Percentiles rank a stretch among this genome's conserved stretches.
Conservation (phyloP, 306 rosid genomes). For the Morella rubra region DNA sequence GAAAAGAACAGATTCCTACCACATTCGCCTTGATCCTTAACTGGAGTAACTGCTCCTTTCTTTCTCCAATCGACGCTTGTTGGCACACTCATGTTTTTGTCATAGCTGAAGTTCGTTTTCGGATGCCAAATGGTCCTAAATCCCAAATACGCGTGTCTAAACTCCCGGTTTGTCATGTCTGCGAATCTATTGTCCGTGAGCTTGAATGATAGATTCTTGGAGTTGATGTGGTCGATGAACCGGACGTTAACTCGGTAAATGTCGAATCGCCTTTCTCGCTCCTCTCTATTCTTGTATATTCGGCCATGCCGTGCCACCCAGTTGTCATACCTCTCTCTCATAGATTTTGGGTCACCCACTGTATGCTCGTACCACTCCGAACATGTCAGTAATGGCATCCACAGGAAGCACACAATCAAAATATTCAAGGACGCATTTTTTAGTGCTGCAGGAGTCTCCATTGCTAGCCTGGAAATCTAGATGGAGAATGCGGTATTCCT, state of each 20-base stretch:
- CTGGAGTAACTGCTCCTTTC: slow-evolving; percentile 52
- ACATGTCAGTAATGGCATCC: slow-evolving; percentile 34
- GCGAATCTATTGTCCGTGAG: slow-evolving; percentile 64
- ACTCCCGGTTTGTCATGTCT: slow-evolving; percentile 65
- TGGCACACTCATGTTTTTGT: slow-evolving; percentile 29
- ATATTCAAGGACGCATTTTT: slow-evolving; percentile 30
- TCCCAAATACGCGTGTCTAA: slow-evolving; percentile 42
- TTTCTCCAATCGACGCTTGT: slow-evolving; percentile 65
- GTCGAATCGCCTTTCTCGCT: slow-evolving; percentile 49
- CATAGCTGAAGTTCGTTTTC: slow-evolving; percentile 34
- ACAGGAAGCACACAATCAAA: slow-evolving; percentile 36
- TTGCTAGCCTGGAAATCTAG: slow-evolving; percentile 27
- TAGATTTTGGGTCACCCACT: slow-evolving; percentile 17
- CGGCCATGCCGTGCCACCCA: slow-evolving; percentile 45
- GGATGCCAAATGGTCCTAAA: background rate
- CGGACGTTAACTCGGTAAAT: slow-evolving; percentile 53
- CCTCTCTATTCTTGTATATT: slow-evolving; percentile 38
- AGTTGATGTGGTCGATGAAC: slow-evolving; percentile 50
- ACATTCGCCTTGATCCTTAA: slow-evolving; percentile 74
- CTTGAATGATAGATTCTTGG: slow-evolving; percentile 54
- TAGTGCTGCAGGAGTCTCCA: slow-evolving; percentile 35
- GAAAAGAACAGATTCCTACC: slow-evolving; percentile 41
- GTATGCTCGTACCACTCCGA: slow-evolving; percentile 17
- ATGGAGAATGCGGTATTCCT: slow-evolving; percentile 8
- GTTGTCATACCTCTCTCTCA: slow-evolving; percentile 50